Evolutionary conservation across 106 monocot species (phyloP).

Genomic region (Phalaenopsis equestris): DNA sequence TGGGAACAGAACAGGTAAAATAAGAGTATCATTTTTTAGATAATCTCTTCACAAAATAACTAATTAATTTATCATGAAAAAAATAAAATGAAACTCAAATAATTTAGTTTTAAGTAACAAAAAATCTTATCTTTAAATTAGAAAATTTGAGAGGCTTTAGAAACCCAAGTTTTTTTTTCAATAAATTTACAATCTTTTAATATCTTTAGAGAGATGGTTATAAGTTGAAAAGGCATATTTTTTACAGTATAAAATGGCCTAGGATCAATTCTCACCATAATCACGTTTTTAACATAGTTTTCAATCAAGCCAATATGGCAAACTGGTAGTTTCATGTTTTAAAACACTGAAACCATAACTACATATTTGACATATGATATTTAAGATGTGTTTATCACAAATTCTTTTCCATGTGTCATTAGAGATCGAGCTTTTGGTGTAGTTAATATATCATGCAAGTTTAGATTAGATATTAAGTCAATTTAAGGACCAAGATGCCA

Average conservation of each 20-base stretch:
- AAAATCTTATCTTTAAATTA: neutral
- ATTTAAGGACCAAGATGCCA: too few species aligned
- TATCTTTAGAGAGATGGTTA: neutral
- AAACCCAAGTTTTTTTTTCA: neutral
- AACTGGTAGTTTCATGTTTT: too few species aligned
- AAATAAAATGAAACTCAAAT: neutral
- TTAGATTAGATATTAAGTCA: too few species aligned
- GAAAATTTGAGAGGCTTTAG: neutral
- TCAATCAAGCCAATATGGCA: too few species aligned
- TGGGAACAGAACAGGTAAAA: too few species aligned
- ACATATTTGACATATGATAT: too few species aligned
- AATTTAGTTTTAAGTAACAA: neutral
- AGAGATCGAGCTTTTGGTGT: too few species aligned
- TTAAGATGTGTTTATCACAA: too few species aligned
- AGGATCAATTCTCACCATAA: neutral
- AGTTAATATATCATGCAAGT: too few species aligned
- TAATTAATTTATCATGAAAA: neutral
- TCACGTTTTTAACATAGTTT: neutral
- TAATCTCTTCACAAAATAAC: too few species aligned
- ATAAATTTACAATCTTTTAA: neutral
- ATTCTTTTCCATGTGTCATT: too few species aligned
- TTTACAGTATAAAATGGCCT: neutral
- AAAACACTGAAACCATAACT: too few species aligned
- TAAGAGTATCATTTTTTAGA: neutral
- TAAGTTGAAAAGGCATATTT: neutral